Conservation (phyloP, 164 flowering plant genomes). For the Houttuynia cordata region DNA sequence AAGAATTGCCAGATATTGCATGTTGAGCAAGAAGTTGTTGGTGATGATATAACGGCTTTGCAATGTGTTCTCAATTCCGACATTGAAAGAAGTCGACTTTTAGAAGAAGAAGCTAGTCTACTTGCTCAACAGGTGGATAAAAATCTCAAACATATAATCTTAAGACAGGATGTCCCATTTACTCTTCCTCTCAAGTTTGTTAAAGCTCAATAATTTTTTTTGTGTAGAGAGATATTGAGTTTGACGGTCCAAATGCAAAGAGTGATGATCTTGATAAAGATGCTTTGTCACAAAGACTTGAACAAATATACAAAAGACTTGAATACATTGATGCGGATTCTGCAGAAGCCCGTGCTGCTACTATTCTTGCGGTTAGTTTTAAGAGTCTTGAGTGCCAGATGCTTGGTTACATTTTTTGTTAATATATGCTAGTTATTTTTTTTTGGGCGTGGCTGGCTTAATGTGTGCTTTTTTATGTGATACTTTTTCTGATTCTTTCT, state of each 20-base stretch:
- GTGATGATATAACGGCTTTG: conserved; percentile 78
- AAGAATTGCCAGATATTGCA: conserved; percentile 86
- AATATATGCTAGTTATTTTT: too few species aligned
- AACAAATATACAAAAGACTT: conserved; percentile 68
- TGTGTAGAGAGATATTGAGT: conserved; percentile 57
- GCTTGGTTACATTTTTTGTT: too few species aligned
- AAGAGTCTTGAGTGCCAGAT: not conserved
- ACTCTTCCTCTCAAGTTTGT: not conserved
- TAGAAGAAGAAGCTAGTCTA: conserved; percentile 77
- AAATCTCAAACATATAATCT: not conserved
- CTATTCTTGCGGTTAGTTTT: conserved; percentile 87
- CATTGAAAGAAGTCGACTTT: conserved; percentile 68
- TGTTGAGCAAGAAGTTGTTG: conserved; percentile 98
- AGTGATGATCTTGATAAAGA: conserved; percentile 39
- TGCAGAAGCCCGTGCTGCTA: conserved; percentile 92
- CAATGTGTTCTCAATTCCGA: conserved; percentile 93
- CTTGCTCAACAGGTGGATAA: conserved; percentile 58
- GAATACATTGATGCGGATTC: conserved; percentile 85
- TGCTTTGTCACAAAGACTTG: conserved; percentile 50
- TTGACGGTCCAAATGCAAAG: conserved; percentile 31
- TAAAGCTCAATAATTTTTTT: conserved; percentile 7
- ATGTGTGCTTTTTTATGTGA: not conserved
- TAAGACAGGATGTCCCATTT: not conserved
- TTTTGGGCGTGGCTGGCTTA: not conserved
- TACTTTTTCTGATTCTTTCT: not conserved